Base-by-base conservation (phyloP, 768 basidiomycete species). In the Suillus brevipes region DNA sequence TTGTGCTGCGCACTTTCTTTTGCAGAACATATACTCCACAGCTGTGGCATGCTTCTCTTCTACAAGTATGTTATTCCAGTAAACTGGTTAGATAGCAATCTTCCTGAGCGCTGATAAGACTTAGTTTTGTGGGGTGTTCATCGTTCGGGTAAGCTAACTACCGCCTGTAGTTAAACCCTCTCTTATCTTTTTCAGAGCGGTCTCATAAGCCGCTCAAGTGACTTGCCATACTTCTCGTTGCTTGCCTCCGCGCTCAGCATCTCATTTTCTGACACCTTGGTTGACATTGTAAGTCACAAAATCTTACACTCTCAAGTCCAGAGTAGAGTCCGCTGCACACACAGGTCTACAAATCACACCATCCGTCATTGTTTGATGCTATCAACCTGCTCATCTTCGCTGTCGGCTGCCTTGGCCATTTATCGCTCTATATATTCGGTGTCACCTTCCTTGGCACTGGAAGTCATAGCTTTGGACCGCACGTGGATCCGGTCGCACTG, bases 11-110 rank as follows among this genome's bases (percentile, higher is more conserved):
- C 58, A 25, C 68, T 20, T 59, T 75, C 47, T 62, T 66, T 2
- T 70, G 69, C 50, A 68, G 70, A 62, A 60, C 59, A 9, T 66
- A 74, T 55, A 62, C 72, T 42, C 60, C 69, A 16, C 34, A 67
- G 8, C 69, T 74, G 47, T 80, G 74, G 73, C 74, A 81, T 55
- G 72, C 71, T 43, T 63, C 69, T 23, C 45, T 74, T 36, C 71
- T 81, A 12, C 79, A 80, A 68, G 81, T 81, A 68, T 42, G 28
- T 25, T 28, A 40, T 50, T 45, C 8, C 20, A 10, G 40, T 28
- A 59, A 42, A 20, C 25, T 18, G 18, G 16, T 40, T 20, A 59
- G 38, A 59, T 59, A 13, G 6, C 10, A 1, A 42, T 42, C 38
- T 40, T 58, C 57, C 12, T 13, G 25, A 61, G 36, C 23, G 28